Base-by-base conservation (phyloP, 2,329 filamentous ascomycete genomes). In the Diaporthe helianthi region DNA sequence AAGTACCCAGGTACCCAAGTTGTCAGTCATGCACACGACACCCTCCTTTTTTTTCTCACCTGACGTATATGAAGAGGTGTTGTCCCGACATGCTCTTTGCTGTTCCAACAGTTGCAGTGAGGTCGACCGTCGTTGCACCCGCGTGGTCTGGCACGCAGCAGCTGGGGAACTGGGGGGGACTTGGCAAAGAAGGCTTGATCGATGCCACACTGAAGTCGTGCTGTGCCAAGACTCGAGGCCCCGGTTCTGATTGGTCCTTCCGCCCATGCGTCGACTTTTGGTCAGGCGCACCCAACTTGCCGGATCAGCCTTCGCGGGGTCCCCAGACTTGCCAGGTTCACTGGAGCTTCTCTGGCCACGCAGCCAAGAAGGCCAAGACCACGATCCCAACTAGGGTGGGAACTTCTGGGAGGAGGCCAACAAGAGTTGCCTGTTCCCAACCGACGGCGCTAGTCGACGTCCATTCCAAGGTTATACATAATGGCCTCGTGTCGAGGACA, bases 271-370 rank as follows among this genome's bases (percentile, higher is more conserved):
- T 22, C 38, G 26, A 19, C 38, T 26, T 26, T 22, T 61, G 58
- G 58, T 63, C 58, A 49, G 58, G 41, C 58, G 58, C 58, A 63
- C 58, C 58, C 58, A 63, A 63, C 58, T 36, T 46, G 15, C 22
- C 44, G 58, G 58, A 49, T 24, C 58, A 26, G 36, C 58, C 49
- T 63, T n/a, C n/a, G 58, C 44, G 58, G 58, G 58, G 58, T 63
- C 58, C 58, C 58, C 58, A 63, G 58, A 63, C 44, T 63, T 63
- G 41, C 29, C 58, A 63, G 29, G 36, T 36, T 63, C 44, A 24
- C 58, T 49, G 3, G 44, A 36, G 29, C 58, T 36, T 63, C 41
- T 33, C 44, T 63, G 44, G 29, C 58, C 58, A 63, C 58, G 58
- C 58, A 22, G 58, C 58, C 58, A 63, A 63, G 58, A 47, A 22